These are phyloP conservation scores for Tardiomyces depauwii DNA, from an alignment of 1,139 yeast species.

Conservation along the genomic window DNA sequence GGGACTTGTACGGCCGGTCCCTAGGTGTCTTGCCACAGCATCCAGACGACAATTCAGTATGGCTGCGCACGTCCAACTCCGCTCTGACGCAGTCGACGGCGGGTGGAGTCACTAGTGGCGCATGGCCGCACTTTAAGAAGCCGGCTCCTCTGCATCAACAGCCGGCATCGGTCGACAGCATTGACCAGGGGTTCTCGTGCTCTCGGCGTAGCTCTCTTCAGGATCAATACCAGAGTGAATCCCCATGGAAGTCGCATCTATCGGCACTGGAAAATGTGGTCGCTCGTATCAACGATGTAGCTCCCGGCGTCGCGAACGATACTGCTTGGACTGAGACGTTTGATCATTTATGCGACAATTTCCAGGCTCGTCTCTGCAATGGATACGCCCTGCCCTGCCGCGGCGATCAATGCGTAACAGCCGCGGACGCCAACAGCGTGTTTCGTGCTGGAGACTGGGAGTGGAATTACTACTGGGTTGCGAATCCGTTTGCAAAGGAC, in stretches of 20 bases:
- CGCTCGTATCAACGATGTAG: slow-evolving; percentile 14
- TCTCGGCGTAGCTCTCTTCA: slow-evolving; percentile 19
- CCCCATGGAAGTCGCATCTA: slow-evolving; percentile 27
- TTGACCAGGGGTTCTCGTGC: slow-evolving; percentile 27
- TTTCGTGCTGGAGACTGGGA: slow-evolving; percentile 32
- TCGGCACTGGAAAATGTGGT: slow-evolving; percentile 15
- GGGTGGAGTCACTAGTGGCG: slow-evolving; percentile 24
- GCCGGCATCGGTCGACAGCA: slow-evolving; percentile 20
- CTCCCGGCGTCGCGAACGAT: slow-evolving; percentile 18
- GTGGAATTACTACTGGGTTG: slow-evolving; percentile 27
- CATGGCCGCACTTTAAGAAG: slow-evolving; percentile 23
- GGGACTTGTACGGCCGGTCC: slow-evolving; percentile 24
- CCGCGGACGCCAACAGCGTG: slow-evolving; percentile 19
- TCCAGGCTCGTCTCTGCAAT: slow-evolving; percentile 29
- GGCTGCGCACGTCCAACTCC: slow-evolving; percentile 27
- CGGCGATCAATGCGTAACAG: slow-evolving; percentile 6
- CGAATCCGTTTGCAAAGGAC: slow-evolving; percentile 23
- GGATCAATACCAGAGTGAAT: slow-evolving; percentile 15
- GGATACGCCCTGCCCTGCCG: slow-evolving; percentile 23
- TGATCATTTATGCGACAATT: slow-evolving; percentile 32
- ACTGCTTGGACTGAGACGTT: slow-evolving; percentile 22
- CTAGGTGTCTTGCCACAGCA: slow-evolving; percentile 24
- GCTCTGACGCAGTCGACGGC: slow-evolving; percentile 30
- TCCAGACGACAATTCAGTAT: slow-evolving; percentile 21
- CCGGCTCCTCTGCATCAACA: slow-evolving; percentile 22